Evolutionary conservation across 768 basidiomycete genomes (phyloP).

Genomic region (Phlegmacium glaucopus): DNA sequence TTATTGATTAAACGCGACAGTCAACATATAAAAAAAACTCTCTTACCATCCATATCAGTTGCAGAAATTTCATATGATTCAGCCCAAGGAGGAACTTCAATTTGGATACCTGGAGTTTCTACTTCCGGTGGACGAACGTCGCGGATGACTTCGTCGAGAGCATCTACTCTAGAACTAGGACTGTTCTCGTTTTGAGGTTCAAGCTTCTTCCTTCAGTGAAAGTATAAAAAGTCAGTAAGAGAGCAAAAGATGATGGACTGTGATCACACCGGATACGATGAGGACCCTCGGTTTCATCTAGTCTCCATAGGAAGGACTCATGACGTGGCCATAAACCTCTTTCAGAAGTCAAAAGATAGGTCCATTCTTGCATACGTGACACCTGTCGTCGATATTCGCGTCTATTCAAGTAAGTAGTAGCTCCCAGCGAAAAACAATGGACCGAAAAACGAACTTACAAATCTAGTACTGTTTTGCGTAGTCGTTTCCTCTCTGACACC

Average conservation of each 20-base stretch:
- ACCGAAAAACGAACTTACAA: slow-evolving; percentile 42
- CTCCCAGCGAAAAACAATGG: neutral
- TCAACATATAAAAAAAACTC: neutral
- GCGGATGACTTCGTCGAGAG: slow-evolving; percentile 37
- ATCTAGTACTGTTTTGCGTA: slow-evolving; percentile 72
- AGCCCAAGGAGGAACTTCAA: slow-evolving; percentile 71
- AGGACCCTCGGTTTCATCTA: slow-evolving; percentile 93
- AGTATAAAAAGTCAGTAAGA: neutral
- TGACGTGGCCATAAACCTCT: slow-evolving; percentile 78
- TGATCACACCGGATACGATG: slow-evolving; percentile 67
- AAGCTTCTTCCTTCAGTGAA: slow-evolving; percentile 61
- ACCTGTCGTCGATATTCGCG: slow-evolving; percentile 76
- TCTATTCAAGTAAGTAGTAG: slow-evolving; percentile 32
- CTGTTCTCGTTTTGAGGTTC: slow-evolving; percentile 57
- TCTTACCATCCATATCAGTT: slow-evolving; percentile 57
- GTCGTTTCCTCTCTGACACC: slow-evolving; percentile 64
- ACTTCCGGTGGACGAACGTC: slow-evolving; percentile 50
- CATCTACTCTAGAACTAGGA: slow-evolving; percentile 46
- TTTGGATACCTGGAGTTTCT: slow-evolving; percentile 47
- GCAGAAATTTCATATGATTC: slow-evolving; percentile 68
- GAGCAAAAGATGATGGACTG: neutral
- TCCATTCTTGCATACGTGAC: slow-evolving; percentile 56
- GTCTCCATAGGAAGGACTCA: slow-evolving; percentile 56
- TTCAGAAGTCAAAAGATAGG: slow-evolving; percentile 62
- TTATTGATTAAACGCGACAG: neutral